Conservation (phyloP, 2,329 filamentous ascomycete genomes). For the Fusarium solani-melongenae region DNA sequence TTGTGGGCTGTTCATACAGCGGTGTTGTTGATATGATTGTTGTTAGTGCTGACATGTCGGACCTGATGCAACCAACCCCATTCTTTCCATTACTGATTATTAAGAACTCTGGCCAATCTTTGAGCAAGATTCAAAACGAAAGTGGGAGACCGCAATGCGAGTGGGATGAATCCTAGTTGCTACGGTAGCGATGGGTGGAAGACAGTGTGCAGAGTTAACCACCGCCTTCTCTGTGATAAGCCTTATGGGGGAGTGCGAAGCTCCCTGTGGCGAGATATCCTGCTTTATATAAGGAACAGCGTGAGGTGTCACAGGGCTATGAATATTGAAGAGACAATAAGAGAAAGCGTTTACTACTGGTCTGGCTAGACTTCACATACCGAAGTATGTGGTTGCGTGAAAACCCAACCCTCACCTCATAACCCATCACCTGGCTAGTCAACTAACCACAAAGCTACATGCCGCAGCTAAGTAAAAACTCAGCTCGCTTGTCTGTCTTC, state of each 20-base stretch:
- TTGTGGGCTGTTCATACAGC: neutral
- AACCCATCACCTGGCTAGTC: neutral
- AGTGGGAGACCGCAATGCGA: neutral
- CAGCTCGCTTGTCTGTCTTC: neutral
- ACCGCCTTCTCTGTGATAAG: neutral
- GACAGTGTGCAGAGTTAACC: no score
- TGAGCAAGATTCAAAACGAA: neutral
- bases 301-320: neutral
- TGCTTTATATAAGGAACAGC: no score
- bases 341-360: neutral
- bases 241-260: neutral
- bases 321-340: neutral
- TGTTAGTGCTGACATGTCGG: neutral
- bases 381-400: neutral
- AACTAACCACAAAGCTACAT: neutral
- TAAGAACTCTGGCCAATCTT: neutral
- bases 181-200: neutral
- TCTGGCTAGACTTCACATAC: neutral
- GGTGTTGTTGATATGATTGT: neutral
- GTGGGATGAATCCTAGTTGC: neutral
- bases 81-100: neutral
- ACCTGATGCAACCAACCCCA: neutral
- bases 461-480: neutral
- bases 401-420: neutral
- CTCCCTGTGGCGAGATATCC: no score